Evolutionary conservation across 2,329 filamentous ascomycete species (phyloP).

Genomic region (Grosmannia serpens): DNA sequence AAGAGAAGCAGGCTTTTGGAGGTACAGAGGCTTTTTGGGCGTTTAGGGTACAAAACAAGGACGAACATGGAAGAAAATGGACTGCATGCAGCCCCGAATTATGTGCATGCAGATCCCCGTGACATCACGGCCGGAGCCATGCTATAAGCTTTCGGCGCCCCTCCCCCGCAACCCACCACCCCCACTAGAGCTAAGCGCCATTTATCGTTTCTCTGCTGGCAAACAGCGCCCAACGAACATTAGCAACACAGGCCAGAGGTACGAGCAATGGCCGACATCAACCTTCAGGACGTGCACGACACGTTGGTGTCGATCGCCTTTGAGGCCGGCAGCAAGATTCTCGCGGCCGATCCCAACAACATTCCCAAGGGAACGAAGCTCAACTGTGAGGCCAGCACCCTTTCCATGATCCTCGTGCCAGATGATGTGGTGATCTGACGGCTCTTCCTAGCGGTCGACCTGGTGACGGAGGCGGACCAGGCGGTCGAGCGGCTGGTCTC

Average conservation of each 20-base stretch:
- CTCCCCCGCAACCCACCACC: constrained; percentile 6
- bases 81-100: no score
- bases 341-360: constrained; percentile 46
- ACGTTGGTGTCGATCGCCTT: constrained; percentile 47
- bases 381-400: constrained; percentile 38
- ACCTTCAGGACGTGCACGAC: constrained; percentile 52
- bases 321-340: constrained; percentile 54
- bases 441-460: constrained; percentile 43
- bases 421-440: not conserved
- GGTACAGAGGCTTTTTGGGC: no score
- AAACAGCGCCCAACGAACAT: no score
- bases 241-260: no score
- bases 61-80: no score
- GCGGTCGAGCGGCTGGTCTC: constrained; percentile 54
- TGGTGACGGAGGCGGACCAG: constrained; percentile 57
- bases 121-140: constrained; percentile 7
- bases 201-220: not conserved
- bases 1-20: no score
- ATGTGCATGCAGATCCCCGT: not conserved
- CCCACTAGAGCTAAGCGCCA: no score
- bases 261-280: constrained; percentile 38
- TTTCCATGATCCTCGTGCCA: no score
- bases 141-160: not conserved
- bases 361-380: constrained; percentile 49
- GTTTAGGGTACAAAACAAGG: no score